A percentile compares a stretch with the other conserved stretches of the same genome.
Conservation (phyloP, 768 basidiomycete species). For the Lactarius tabidus region DNA sequence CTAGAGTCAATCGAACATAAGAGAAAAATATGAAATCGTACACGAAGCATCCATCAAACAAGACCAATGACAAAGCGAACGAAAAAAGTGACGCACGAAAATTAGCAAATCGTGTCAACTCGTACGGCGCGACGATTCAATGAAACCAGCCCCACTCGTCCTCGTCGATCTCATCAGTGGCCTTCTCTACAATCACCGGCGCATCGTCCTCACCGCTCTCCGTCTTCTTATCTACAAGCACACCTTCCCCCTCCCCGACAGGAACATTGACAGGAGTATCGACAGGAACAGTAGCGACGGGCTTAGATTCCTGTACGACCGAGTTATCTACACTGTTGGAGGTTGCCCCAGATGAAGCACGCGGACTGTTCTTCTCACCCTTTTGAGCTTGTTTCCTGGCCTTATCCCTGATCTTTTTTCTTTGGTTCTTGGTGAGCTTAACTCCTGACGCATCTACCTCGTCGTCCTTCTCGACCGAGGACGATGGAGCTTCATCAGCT, state of each 20-base stretch:
- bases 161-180: not conserved
- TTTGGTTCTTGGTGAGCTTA: fast-evolving
- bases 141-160: constrained; percentile 5
- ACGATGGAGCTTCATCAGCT: constrained; percentile 8
- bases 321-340: constrained; percentile 11
- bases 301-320: constrained; percentile 14
- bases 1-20: not conserved
- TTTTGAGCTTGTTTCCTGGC: constrained; percentile 1
- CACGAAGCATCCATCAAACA: not conserved
- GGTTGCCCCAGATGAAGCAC: not conserved
- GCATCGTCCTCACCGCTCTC: constrained; percentile 11
- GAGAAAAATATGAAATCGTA: constrained; percentile 4
- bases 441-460: not conserved
- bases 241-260: constrained; percentile 11
- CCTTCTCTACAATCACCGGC: not conserved
- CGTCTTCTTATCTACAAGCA: constrained; percentile 8
- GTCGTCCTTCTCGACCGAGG: not conserved
- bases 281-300: not conserved
- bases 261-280: constrained; percentile 3
- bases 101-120: constrained; percentile 5
- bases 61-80: not conserved
- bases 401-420: not conserved
- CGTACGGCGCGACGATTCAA: not conserved
- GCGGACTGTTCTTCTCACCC: constrained; percentile 22
- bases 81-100: constrained; percentile 3